Percentiles rank a stretch among this genome's conserved stretches.
Conservation (phyloP, 805 yeast species). For the Saccharomycopsis fodiens region DNA sequence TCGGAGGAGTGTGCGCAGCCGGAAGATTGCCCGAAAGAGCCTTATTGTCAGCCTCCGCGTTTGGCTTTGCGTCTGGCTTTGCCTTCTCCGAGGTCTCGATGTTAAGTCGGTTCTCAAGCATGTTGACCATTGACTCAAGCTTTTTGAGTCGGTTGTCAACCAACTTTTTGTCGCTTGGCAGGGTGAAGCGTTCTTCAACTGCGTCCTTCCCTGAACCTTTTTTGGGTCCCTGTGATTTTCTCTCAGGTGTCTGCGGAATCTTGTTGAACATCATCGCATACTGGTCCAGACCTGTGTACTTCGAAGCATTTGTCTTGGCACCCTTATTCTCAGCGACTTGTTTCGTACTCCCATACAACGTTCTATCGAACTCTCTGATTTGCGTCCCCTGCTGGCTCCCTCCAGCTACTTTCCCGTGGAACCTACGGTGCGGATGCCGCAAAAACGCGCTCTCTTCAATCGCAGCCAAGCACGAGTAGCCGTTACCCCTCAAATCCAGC, state of each 20-base stretch:
- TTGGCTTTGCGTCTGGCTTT: too few species aligned
- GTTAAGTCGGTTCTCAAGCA: slow-evolving; percentile 9
- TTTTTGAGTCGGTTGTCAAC: slow-evolving; percentile 3
- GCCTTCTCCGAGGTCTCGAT: not conserved
- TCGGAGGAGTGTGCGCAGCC: too few species aligned
- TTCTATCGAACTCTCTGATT: not conserved
- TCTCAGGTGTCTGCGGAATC: too few species aligned
- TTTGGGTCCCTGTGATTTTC: too few species aligned
- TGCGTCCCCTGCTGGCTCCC: too few species aligned
- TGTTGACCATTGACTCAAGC: slow-evolving; percentile 9
- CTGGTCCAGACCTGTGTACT: slow-evolving; percentile 8
- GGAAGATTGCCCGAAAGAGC: not conserved
- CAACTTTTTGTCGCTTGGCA: not conserved
- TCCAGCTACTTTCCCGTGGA: not conserved
- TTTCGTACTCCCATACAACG: not conserved
- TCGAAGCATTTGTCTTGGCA: not conserved
- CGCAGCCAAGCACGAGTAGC: not conserved
- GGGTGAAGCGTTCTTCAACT: too few species aligned
- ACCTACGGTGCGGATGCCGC: not conserved
- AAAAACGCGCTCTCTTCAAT: not conserved
- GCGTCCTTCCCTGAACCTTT: not conserved
- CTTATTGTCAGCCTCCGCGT: not conserved
- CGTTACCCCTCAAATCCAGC: not conserved
- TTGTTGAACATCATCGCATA: slow-evolving; percentile 11
- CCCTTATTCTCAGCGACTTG: not conserved